phyloP scores from a whole-genome alignment of 2,329 filamentous ascomycete species.

The Pyrenochaeta sp. region DNA sequence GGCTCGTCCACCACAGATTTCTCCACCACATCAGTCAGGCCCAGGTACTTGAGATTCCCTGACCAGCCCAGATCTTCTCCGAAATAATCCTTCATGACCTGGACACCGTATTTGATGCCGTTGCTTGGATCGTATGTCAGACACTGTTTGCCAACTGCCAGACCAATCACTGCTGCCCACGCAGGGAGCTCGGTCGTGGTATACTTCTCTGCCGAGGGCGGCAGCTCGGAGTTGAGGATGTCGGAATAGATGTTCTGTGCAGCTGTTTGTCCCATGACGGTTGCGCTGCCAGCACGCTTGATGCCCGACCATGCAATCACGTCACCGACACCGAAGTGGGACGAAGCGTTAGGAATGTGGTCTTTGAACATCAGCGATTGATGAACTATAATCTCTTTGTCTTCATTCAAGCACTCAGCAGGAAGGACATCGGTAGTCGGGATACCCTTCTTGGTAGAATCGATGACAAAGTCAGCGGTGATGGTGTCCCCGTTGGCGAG shows the following conservation, averaged over 20 bases:
- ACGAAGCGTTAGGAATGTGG: conserved; percentile 62
- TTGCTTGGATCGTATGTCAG: conserved; percentile 66
- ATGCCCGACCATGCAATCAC: conserved; percentile 76
- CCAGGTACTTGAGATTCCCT: conserved; percentile 41
- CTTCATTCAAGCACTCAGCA: conserved; percentile 62
- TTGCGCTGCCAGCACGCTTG: conserved; percentile 78
- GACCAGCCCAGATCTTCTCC: conserved; percentile 69
- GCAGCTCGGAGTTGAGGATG: conserved; percentile 44
- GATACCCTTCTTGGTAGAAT: conserved; percentile 69
- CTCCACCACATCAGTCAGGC: conserved; percentile 43
- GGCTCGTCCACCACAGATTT: conserved; percentile 21
- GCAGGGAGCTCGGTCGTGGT: conserved; percentile 33
- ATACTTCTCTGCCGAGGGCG: conserved; percentile 21
- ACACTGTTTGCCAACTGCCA: conserved; percentile 75
- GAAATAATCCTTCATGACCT: conserved; percentile 70
- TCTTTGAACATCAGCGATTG: conserved; percentile 63
- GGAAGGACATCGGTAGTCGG: conserved; percentile 72
- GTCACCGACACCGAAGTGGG: conserved; percentile 76
- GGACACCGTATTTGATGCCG: conserved; percentile 67
- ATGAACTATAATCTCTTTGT: conserved; percentile 70
- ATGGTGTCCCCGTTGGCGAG: conserved; percentile 57
- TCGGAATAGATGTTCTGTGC: conserved; percentile 63
- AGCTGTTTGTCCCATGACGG: conserved; percentile 73
- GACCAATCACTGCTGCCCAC: conserved; percentile 66
- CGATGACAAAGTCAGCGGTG: conserved; percentile 70